A percentile compares a stretch with the other conserved stretches of the same genome.
These are phyloP conservation scores for Porphyrellus cyaneotinctus DNA, from an alignment of 768 basidiomycete genomes.

Conservation along the genomic window DNA sequence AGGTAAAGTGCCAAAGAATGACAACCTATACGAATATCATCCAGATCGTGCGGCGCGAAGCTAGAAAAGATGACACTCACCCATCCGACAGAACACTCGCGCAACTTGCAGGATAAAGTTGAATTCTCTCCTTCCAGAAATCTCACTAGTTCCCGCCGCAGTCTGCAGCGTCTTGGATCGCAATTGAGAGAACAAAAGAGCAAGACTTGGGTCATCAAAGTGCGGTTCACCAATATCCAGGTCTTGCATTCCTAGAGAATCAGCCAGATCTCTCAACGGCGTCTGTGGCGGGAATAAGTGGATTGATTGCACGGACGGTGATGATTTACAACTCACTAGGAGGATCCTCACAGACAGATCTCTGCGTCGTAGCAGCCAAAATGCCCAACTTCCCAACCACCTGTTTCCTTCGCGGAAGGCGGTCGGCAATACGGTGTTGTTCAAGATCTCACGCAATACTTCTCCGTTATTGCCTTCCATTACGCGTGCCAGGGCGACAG, in stretches of 20 bases:
- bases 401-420: constrained; percentile 88
- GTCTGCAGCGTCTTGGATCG: constrained; percentile 90
- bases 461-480: constrained; percentile 83
- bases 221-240: constrained; percentile 75
- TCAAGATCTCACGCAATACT: constrained; percentile 65
- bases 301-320: background rate
- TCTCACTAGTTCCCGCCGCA: constrained; percentile 87
- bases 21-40: constrained; percentile 57
- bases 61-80: constrained; percentile 41
- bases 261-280: constrained; percentile 70
- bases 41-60: background rate
- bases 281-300: constrained; percentile 41
- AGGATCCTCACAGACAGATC: constrained; percentile 90
- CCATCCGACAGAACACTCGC: constrained; percentile 92
- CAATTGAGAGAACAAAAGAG: constrained; percentile 85
- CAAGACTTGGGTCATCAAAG: constrained; percentile 92
- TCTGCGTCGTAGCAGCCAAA: constrained; percentile 86
- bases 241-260: constrained; percentile 49
- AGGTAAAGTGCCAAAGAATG: constrained; percentile 90
- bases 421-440: constrained; percentile 70
- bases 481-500: constrained; percentile 79
- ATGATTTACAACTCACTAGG: constrained; percentile 50
- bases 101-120: constrained; percentile 95
- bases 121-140: constrained; percentile 84
- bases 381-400: constrained; percentile 94